phyloP scores from a whole-genome alignment of 306 rosid genomes.

The Psophocarpus tetragonolobus region DNA sequence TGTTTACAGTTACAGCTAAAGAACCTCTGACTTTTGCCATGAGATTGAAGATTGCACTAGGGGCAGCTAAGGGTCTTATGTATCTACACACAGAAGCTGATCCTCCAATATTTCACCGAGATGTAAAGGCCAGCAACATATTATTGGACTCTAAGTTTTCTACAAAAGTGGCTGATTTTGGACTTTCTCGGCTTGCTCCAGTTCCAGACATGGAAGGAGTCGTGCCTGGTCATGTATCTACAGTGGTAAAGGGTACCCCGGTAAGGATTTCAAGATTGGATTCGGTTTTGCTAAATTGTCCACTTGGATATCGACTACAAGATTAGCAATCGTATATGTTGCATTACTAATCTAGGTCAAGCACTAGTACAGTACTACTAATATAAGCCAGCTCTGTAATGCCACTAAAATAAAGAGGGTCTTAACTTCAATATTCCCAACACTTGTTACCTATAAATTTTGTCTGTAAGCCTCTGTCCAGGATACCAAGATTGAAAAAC shows the following conservation, averaged over 20 bases:
- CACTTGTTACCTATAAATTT: background rate
- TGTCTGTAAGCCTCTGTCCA: background rate
- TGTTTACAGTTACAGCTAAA: constrained; percentile 53
- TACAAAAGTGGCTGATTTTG: constrained; percentile 95
- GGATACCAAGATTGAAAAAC: background rate
- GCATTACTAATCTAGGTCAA: background rate
- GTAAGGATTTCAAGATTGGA: constrained; percentile 48
- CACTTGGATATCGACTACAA: background rate
- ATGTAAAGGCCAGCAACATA: constrained; percentile 93
- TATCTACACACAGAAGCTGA: constrained; percentile 95
- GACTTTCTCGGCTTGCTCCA: constrained; percentile 97
- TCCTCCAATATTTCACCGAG: constrained; percentile 98
- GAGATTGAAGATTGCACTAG: constrained; percentile 82
- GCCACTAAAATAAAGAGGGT: background rate
- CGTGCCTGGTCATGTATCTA: constrained; percentile 78
- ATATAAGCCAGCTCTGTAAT: background rate
- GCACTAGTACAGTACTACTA: background rate
- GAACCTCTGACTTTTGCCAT: constrained; percentile 63
- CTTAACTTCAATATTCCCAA: background rate
- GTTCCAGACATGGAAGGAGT: constrained; percentile 76
- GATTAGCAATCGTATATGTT: background rate
- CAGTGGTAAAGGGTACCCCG: constrained; percentile 97
- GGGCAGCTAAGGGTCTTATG: constrained; percentile 82
- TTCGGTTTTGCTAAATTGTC: background rate
- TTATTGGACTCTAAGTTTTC: constrained; percentile 68